phyloP scores from a whole-genome alignment of 192 early-diverging fungal species.

The Allomyces javanicus region DNA sequence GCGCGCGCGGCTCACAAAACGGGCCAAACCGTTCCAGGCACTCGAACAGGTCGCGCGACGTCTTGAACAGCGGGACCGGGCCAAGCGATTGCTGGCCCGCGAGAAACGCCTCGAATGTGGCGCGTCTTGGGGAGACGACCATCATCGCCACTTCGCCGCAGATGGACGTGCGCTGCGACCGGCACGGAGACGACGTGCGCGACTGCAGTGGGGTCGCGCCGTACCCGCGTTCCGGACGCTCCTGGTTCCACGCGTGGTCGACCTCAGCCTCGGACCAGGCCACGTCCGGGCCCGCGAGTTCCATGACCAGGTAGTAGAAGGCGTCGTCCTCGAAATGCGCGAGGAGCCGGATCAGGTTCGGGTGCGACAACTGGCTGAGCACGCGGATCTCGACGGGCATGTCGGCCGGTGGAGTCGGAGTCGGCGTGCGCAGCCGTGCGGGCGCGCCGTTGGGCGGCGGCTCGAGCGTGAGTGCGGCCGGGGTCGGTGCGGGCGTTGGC shows the following conservation, averaged over 20 bases:
- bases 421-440: no score
- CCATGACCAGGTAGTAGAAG: neutral
- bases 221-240: neutral
- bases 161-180: no score
- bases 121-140: no score
- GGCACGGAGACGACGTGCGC: no score
- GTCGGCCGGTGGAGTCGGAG: no score
- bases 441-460: no score
- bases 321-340: neutral
- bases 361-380: neutral
- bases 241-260: neutral
- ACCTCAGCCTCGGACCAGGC: neutral
- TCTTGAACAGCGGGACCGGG: neutral
- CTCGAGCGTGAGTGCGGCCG: no score
- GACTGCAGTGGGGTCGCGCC: neutral
- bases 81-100: no score
- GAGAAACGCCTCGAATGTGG: no score
- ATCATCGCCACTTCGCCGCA: no score
- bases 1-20: constrained; percentile 2
- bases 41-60: constrained; percentile 4
- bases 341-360: neutral
- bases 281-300: neutral
- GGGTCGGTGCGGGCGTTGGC: no score
- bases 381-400: no score
- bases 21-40: constrained; percentile 1